phyloP scores from a whole-genome alignment of 768 basidiomycete genomes.

The Rhizopogon vulgaris region DNA sequence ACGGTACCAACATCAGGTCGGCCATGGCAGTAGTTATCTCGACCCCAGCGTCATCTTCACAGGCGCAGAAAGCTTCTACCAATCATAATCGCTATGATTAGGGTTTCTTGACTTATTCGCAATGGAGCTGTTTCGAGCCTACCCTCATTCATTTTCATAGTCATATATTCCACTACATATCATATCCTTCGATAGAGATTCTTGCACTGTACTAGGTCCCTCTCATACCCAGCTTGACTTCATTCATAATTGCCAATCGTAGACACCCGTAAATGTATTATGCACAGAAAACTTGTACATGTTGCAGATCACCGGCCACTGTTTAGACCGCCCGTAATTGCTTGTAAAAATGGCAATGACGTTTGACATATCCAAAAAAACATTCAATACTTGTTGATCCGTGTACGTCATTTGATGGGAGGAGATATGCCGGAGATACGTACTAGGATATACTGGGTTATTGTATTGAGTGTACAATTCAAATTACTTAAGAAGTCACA shows the following conservation, averaged over 20 bases:
- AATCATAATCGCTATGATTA: background rate
- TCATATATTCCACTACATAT: background rate
- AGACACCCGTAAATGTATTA: background rate
- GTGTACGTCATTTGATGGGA: background rate
- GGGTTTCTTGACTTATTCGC: background rate
- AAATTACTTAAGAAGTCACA: background rate
- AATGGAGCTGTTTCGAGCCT: background rate
- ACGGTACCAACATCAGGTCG: constrained; percentile 21
- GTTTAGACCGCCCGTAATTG: too few species aligned
- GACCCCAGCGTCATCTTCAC: constrained; percentile 26
- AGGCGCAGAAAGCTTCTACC: constrained; percentile 25
- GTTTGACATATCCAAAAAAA: background rate
- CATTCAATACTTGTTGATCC: background rate
- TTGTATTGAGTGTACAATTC: background rate
- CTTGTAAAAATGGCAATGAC: too few species aligned
- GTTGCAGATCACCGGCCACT: too few species aligned
- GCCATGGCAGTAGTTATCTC: constrained; percentile 23
- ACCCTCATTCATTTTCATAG: background rate
- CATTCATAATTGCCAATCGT: background rate
- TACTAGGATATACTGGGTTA: background rate
- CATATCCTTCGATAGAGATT: background rate
- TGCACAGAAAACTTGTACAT: background rate
- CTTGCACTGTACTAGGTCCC: background rate
- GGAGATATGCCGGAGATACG: background rate
- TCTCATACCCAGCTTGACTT: background rate